A percentile compares a stretch with the other conserved stretches of the same genome.
Evolutionary conservation across 2,329 filamentous ascomycete genomes (phyloP).

Genomic region (Ophiostoma perfectum): DNA sequence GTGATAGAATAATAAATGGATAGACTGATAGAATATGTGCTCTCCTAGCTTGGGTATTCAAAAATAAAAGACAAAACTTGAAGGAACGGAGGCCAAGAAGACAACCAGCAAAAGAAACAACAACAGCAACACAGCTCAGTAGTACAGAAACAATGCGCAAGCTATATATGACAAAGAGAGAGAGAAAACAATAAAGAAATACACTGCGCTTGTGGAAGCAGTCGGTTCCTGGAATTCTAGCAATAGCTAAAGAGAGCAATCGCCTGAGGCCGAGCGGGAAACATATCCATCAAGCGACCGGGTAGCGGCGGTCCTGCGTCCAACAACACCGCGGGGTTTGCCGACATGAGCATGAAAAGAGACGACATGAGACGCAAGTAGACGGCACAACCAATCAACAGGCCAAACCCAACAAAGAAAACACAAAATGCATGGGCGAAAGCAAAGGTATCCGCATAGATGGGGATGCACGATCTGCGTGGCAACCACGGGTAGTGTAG

Average conservation of each 20-base stretch:
- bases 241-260: not conserved
- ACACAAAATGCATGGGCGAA: not conserved
- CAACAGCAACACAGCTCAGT: not conserved
- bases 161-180: not conserved
- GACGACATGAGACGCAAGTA: not conserved
- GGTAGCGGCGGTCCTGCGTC: not conserved
- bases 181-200: slow-evolving; percentile 8
- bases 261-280: not conserved
- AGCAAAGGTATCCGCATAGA: not conserved
- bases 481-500: slow-evolving; percentile 10
- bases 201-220: slow-evolving; percentile 4
- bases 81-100: not conserved
- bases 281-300: not conserved
- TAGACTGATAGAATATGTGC: not conserved
- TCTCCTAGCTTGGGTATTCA: slow-evolving; percentile 8
- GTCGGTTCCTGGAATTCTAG: slow-evolving; percentile 4
- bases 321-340: not conserved
- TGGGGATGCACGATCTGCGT: slow-evolving; percentile 9
- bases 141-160: not conserved
- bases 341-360: not conserved
- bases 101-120: not conserved
- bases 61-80: slow-evolving; percentile 4
- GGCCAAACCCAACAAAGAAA: not conserved
- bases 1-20: not conserved
- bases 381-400: not conserved